Evolutionary conservation across 345 rosid genomes (phyloP), one percentile per base, ranked within the genome.

Genomic region (Dipteronia dyeriana): DNA sequence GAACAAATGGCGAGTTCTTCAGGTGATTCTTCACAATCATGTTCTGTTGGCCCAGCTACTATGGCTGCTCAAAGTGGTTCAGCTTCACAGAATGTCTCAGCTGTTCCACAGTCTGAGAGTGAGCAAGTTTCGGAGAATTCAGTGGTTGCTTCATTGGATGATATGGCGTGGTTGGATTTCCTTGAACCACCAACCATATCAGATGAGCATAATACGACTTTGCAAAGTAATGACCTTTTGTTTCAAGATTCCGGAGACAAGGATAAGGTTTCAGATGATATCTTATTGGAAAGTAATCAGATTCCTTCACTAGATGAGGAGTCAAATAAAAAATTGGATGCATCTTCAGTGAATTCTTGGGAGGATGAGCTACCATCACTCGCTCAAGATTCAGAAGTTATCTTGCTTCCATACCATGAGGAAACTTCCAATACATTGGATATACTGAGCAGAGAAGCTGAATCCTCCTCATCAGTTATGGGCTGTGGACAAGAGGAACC

Each of bases 391-490:
- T 88, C 96, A 20, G 88, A 88, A 80, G 86, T 97, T 83, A 80
- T 92, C 61, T 79, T 92, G 81, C 92, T 94, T 84, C 97, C 97
- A 7, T 94, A 87, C 80, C 82, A 84, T 81, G 97, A 90, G 81
- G 92, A 89, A 72, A 79, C 78, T 76, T 73, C 80, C 43, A 67
- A 60, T 70, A 51, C 72, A 11, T 81, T 68, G 41, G 86, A 83
- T 74, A 54, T 73, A 59, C 82, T 66, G 67, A 79, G 71, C 9
- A 85, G 69, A 63, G 92, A 89, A 85, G 85, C 77, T 39, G 91
- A 81, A 76, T 85, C 86, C 65, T 85, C 94, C 31, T 88, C 97
- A 11, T 82, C 89, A 38, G 79, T 72, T 81, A 85, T 78, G 60
- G 84, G 87, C 69, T 75, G 59, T 49, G 80, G 84, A 73, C 88